Percentiles rank a stretch among this genome's conserved stretches.
phyloP scores from a whole-genome alignment of 2,329 filamentous ascomycete species.

The Cladosporium halotolerans region DNA sequence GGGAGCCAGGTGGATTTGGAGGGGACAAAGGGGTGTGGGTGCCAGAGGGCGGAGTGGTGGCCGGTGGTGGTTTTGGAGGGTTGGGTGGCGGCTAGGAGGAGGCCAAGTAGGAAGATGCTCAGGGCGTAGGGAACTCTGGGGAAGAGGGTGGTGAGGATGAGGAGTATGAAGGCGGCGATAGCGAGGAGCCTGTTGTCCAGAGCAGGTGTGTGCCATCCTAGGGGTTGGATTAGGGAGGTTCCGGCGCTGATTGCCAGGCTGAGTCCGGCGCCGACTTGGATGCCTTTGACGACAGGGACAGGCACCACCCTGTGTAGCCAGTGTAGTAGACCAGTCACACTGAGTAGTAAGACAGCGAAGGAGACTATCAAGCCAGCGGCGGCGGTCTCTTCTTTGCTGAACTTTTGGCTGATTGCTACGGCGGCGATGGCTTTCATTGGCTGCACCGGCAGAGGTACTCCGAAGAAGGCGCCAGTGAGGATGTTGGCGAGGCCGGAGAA shows the following conservation, averaged over 20 bases:
- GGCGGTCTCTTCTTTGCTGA: slow-evolving; percentile 65
- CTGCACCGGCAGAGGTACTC: slow-evolving; percentile 84
- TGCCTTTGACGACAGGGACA: slow-evolving; percentile 84
- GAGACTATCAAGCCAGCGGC: slow-evolving; percentile 78
- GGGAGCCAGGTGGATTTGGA: slow-evolving; percentile 41
- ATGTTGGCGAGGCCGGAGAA: slow-evolving; percentile 87
- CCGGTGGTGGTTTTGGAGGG: background rate
- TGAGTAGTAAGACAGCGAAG: slow-evolving; percentile 66
- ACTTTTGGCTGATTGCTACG: slow-evolving; percentile 67
- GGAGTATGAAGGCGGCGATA: slow-evolving; percentile 62
- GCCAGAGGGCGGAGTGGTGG: slow-evolving; percentile 45
- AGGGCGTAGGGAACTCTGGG: slow-evolving; percentile 73
- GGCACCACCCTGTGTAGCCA: slow-evolving; percentile 71
- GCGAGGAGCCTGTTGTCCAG: slow-evolving; percentile 77
- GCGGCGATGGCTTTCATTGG: slow-evolving; percentile 88
- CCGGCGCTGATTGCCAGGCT: slow-evolving; percentile 76
- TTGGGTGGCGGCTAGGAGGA: slow-evolving; percentile 52
- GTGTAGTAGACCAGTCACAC: slow-evolving; percentile 68
- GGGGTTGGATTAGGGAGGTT: slow-evolving; percentile 56
- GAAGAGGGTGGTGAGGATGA: slow-evolving; percentile 61
- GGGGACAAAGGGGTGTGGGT: slow-evolving; percentile 48
- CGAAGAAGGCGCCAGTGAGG: slow-evolving; percentile 72
- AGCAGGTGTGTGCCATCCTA: slow-evolving; percentile 61
- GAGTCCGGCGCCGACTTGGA: slow-evolving; percentile 86
- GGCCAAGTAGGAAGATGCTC: slow-evolving; percentile 60